Conservation (phyloP, 768 basidiomycete species). For the Mycena albidolilacea region DNA sequence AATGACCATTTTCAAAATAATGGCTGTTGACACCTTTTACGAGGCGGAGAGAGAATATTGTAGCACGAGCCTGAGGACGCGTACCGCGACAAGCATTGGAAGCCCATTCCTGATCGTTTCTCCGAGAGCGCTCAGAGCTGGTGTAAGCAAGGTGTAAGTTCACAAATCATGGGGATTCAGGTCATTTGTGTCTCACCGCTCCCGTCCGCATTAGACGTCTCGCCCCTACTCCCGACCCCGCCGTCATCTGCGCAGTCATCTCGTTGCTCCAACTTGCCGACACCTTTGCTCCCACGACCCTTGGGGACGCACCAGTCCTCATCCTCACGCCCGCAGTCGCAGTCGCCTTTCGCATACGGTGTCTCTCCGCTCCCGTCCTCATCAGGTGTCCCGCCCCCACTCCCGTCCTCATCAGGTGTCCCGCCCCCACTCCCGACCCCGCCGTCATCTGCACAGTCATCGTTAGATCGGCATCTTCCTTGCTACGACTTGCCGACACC, state of each 20-base stretch:
- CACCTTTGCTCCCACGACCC: neutral
- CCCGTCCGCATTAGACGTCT: neutral
- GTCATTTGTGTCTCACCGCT: neutral
- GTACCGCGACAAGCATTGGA: too few species aligned
- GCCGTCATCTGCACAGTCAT: too few species aligned
- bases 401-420: neutral
- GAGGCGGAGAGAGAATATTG: too few species aligned
- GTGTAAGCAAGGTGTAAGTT: too few species aligned
- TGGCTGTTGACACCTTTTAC: too few species aligned
- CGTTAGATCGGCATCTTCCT: slow-evolving; percentile 5
- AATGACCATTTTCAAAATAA: too few species aligned
- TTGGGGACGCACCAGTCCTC: slow-evolving; percentile 1
- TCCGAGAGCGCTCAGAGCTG: too few species aligned
- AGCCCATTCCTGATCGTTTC: too few species aligned
- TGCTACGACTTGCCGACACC: slow-evolving; percentile 1
- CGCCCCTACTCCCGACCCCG: slow-evolving; percentile 4
- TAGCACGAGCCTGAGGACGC: too few species aligned
- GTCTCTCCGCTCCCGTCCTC: slow-evolving; percentile 1
- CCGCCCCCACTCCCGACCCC: too few species aligned
- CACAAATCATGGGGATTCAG: too few species aligned
- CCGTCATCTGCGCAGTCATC: neutral
- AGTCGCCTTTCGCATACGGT: slow-evolving; percentile 2
- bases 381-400: slow-evolving; percentile 5
- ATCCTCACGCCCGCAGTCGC: slow-evolving; percentile 1
- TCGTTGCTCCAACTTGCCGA: neutral